Evolutionary conservation across 495 filamentous ascomycete species (phyloP), one percentile per base, ranked within the genome.

Genomic region (Lophiostoma macrostomum): DNA sequence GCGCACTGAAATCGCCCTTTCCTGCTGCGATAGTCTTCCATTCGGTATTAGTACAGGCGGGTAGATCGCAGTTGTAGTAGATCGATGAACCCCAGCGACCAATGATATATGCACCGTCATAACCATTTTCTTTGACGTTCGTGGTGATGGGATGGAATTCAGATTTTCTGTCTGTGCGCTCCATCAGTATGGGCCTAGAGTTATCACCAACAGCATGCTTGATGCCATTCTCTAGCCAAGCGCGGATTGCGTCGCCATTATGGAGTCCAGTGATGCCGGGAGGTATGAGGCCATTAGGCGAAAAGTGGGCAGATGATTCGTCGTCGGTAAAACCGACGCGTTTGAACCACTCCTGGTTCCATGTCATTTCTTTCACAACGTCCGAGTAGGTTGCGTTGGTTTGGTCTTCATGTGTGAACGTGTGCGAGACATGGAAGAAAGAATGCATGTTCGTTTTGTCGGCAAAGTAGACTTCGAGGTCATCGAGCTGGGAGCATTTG

Each of bases 231-330:
- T 81, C 78, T 43, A 67, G 67, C 77, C 77, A 83, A 12, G 80
- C 81, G n/a, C 64, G 65, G n/a, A 84, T 71, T 18, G 76, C 80
- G 61, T 84, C 81, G 18, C 77, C 81, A 64, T 84, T 84, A 69
- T 83, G 80, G 3, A 83, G 56, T 40, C 81, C 81, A 4, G 81
- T 83, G 45, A 84, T 84, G 40, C 75, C 78, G 0, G 81, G 81
- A 12, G 81, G 81, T 52, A 84, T 80, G 43, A 85, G 72, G 16
- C 81, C 81, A 30, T 70, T 71, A 16, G 64, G 57, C 5, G 74
- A 80, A 50, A 73, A 82, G 44, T 70, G 52, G 13, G 40, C 55
- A 10, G 71, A 69, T 10, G 60, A 31, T 28, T 66, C 60, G 0
- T 4, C 35, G 37, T 43, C 37, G 11, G 45, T 50, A 28, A 84